Conservation (phyloP, 371 early-diverging fungal genomes). For the Gilbertella persicaria region DNA sequence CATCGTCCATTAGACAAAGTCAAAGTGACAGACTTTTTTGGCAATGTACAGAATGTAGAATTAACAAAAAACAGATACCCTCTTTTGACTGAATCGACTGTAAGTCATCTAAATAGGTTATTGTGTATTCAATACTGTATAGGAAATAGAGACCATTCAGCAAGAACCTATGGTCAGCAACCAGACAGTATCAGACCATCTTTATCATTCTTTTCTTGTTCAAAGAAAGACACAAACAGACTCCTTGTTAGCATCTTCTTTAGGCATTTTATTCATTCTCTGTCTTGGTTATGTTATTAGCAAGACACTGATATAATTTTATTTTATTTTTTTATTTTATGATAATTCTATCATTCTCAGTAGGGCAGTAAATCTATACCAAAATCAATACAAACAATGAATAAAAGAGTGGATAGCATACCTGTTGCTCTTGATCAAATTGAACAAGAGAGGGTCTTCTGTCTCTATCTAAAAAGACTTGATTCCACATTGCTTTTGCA, state of each 20-base stretch:
- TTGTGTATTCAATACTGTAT: neutral
- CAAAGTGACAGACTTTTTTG: conserved; percentile 93
- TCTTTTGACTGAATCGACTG: conserved; percentile 15
- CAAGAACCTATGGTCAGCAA: neutral
- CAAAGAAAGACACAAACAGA: neutral
- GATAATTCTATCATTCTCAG: too few relatives aligned
- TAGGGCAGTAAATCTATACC: too few relatives aligned
- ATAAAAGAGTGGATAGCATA: neutral
- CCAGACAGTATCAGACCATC: neutral
- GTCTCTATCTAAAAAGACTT: conserved; percentile 1
- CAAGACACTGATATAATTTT: neutral
- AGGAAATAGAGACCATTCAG: neutral
- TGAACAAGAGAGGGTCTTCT: neutral
- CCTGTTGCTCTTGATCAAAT: too few relatives aligned
- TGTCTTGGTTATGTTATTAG: neutral
- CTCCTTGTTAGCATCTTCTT: neutral
- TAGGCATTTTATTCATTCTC: neutral
- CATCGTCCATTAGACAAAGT: conserved; percentile 71
- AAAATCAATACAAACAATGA: too few relatives aligned
- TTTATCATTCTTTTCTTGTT: neutral
- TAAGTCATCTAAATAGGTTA: too few relatives aligned
- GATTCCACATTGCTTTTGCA: conserved; percentile 18
- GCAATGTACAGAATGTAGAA: conserved; percentile 89
- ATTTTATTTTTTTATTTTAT: too few relatives aligned
- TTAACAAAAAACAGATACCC: conserved; percentile 59